Evolutionary conservation across 2,329 filamentous ascomycete genomes (phyloP), one percentile per base, ranked within the genome.

Genomic region (Graphiopsis chlorocephala): DNA sequence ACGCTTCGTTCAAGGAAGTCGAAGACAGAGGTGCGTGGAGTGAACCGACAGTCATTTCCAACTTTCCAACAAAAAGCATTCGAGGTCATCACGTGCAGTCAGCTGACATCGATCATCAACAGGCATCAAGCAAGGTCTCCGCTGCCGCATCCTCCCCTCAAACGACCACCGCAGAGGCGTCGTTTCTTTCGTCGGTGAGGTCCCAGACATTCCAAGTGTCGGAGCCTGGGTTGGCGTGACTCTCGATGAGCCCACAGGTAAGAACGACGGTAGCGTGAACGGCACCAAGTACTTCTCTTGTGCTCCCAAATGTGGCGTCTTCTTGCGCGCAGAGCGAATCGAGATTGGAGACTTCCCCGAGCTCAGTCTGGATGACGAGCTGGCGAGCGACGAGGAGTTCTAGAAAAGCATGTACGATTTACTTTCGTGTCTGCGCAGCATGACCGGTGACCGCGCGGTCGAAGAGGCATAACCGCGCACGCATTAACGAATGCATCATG

Each of bases 211-310:
- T 67, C 88, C 89, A 4, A 84, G 84, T 60, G 82, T 86, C 26
- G 79, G 79, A 20, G 71, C 78, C 79, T 95, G 91, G 91, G 82
- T 94, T 23, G 91, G 90, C 47, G 81, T 95, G 61, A 75, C 75
- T 26, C 83, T 93, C 61, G 91, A 94, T 74, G 91, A 94, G 78
- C 90, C 91, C 1, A 89, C 89, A 50, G 91, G 90, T 64, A 92
- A 91, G 81, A 95, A 94, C 73, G 90, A 94, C 75, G 91, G 92
- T 66, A 88, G 87, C 71, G 86, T 93, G 69, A 78, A 78, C 64
- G 82, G 81, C 48, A 84, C 83, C 68, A 82, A 87, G 68, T 94
- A 93, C 78, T 95, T 92, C 84, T 81, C 85, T 59, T 88, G 87
- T 62, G 75, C 80, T 67, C 79, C 87, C 65, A 93, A 92, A 76